Conservation (phyloP, 1,139 yeast species). For the Nakaseomyces sp. region DNA sequence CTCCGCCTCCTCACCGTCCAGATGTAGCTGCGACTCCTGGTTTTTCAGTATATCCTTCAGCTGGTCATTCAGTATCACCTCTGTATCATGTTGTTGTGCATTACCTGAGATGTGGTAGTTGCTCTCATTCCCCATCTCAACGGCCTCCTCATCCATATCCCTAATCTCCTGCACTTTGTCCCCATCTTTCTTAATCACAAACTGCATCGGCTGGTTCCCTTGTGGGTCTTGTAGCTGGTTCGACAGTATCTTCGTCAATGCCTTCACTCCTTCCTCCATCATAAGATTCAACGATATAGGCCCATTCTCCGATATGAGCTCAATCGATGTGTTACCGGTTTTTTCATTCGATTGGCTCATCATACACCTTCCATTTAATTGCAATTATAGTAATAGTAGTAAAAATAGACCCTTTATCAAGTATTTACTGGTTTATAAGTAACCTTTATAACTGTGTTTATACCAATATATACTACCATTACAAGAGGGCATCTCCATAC, state of each 20-base stretch:
- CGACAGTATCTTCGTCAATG: slow-evolving; percentile 24
- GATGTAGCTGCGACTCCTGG: slow-evolving; percentile 22
- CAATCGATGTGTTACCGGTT: slow-evolving; percentile 18
- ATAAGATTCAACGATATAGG: slow-evolving; percentile 27
- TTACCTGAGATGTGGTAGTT: slow-evolving; percentile 9
- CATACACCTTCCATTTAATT: background rate
- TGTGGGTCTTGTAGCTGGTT: slow-evolving; percentile 25
- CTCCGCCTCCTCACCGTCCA: slow-evolving; percentile 25
- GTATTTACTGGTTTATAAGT: too few relatives aligned
- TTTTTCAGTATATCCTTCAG: slow-evolving; percentile 8
- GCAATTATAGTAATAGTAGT: background rate
- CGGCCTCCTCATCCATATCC: slow-evolving; percentile 10
- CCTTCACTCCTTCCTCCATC: slow-evolving; percentile 32
- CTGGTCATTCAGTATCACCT: slow-evolving; percentile 6
- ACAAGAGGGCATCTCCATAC: too few relatives aligned
- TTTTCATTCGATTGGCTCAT: background rate
- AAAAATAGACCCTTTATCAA: too few relatives aligned
- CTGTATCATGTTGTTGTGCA: slow-evolving; percentile 1
- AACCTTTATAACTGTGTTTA: too few relatives aligned
- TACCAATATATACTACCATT: too few relatives aligned
- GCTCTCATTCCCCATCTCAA: slow-evolving; percentile 13
- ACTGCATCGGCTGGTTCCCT: slow-evolving; percentile 22
- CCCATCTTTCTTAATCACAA: slow-evolving; percentile 18
- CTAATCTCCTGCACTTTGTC: background rate
- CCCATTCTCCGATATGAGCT: slow-evolving; percentile 25